A percentile compares a stretch with the other conserved stretches of the same genome.
These are phyloP conservation scores for Ambrosia trifida DNA, from an alignment of 129 eudicot species.

Conservation along the genomic window DNA sequence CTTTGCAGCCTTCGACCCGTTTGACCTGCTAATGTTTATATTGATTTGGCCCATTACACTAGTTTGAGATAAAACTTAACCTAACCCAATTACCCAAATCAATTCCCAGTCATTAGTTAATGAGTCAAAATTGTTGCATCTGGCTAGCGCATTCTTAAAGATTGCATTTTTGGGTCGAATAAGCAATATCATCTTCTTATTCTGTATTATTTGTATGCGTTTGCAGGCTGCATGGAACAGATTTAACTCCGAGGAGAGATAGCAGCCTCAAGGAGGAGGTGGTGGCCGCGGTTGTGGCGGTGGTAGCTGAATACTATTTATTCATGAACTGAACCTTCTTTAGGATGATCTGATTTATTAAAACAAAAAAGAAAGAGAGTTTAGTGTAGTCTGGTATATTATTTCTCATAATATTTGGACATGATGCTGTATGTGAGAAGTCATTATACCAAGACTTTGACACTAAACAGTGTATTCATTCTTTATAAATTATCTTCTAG, in stretches of 20 bases:
- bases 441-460: conserved; percentile 26
- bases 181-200: not conserved
- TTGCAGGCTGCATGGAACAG: conserved; percentile 91
- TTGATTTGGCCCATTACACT: not conserved
- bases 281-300: not conserved
- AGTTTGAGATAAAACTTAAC: not conserved
- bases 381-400: conserved; percentile 32
- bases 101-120: not conserved
- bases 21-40: not conserved
- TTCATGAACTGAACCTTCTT: not conserved
- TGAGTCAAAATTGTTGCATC: not conserved
- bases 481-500: not conserved
- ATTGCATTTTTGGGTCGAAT: not conserved
- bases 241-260: conserved; percentile 81
- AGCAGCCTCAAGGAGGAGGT: not conserved
- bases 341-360: conserved; percentile 8
- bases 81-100: not conserved
- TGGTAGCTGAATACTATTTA: conserved; percentile 10
- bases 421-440: conserved; percentile 25
- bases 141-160: not conserved
- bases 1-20: not conserved
- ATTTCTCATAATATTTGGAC: conserved; percentile 31
- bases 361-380: conserved; percentile 9
- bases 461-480: conserved; percentile 18
- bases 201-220: not conserved